Conservation (phyloP, 495 filamentous ascomycete species). For the Penicillium paradoxum region DNA sequence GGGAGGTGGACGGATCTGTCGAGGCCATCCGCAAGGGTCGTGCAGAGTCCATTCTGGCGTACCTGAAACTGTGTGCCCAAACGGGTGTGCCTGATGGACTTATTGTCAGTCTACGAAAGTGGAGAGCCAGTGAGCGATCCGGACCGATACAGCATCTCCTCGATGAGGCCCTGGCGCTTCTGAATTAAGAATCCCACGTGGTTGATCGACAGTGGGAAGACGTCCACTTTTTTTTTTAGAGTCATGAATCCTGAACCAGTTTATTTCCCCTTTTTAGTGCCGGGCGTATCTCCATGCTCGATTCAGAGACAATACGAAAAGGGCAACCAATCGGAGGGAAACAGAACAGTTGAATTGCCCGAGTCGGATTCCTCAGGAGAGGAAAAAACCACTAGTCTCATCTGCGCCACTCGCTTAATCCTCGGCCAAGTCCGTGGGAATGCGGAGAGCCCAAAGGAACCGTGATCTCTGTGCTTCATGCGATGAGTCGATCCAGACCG, state of each 20-base stretch:
- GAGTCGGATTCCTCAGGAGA: slow-evolving; percentile 3
- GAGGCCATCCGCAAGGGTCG: slow-evolving; percentile 40
- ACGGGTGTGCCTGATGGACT: slow-evolving; percentile 19
- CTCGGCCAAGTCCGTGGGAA: slow-evolving; percentile 28
- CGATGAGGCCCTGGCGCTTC: slow-evolving; percentile 31
- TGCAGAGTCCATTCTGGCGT: slow-evolving; percentile 35
- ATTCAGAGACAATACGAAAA: neutral
- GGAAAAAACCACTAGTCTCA: neutral
- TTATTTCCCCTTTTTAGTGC: neutral
- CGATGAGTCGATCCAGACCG: slow-evolving; percentile 16
- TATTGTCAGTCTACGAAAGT: slow-evolving; percentile 21
- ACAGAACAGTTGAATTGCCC: neutral
- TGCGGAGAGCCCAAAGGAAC: slow-evolving; percentile 2
- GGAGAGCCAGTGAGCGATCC: slow-evolving; percentile 37
- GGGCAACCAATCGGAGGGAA: neutral
- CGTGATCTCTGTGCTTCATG: neutral
- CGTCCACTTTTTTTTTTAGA: neutral
- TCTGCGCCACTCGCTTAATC: slow-evolving; percentile 29
- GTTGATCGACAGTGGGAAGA: neutral
- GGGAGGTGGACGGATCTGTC: slow-evolving; percentile 35
- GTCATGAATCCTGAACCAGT: neutral
- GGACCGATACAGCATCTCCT: slow-evolving; percentile 34
- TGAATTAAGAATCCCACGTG: slow-evolving; percentile 19
- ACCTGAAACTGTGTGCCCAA: slow-evolving; percentile 30
- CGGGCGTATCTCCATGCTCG: neutral